Evolutionary conservation across 2,329 filamentous ascomycete genomes (phyloP).

Genomic region (Biscogniauxia sp.): DNA sequence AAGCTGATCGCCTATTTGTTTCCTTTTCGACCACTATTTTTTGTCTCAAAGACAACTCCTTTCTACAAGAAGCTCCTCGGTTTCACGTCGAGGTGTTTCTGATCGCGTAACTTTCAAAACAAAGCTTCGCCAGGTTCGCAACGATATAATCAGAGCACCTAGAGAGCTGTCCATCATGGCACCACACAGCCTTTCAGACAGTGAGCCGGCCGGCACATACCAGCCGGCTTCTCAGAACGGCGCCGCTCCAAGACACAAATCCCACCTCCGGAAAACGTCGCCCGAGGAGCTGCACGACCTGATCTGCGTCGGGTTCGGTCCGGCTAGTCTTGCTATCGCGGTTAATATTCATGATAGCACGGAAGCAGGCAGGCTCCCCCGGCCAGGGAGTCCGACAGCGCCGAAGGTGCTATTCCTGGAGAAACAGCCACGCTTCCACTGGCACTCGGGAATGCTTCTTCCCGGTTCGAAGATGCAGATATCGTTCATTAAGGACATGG

Average conservation of each 20-base stretch:
- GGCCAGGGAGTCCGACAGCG: slow-evolving; percentile 34
- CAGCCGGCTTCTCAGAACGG: slow-evolving; percentile 1
- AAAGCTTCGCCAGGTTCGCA: not conserved
- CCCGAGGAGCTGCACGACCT: slow-evolving; percentile 74
- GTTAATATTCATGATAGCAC: slow-evolving; percentile 84
- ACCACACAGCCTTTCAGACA: slow-evolving; percentile 29
- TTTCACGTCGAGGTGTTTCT: not conserved
- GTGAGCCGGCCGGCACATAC: slow-evolving; percentile 12
- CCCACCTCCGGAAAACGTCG: slow-evolving; percentile 50
- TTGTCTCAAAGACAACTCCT: not conserved
- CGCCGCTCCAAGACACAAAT: slow-evolving; percentile 25
- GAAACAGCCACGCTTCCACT: slow-evolving; percentile 78
- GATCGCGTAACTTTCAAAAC: not conserved
- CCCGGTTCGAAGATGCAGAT: slow-evolving; percentile 97
- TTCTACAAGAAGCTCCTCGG: not conserved
- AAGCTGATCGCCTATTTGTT: not conserved
- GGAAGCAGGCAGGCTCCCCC: slow-evolving; percentile 46
- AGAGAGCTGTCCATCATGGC: slow-evolving; percentile 21
- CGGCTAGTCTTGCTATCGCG: slow-evolving; percentile 84
- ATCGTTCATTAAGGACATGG: slow-evolving; percentile 94
- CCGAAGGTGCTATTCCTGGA: slow-evolving; percentile 86
- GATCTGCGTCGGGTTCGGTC: slow-evolving; percentile 89
- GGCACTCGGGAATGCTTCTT: slow-evolving; percentile 95
- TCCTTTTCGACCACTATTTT: not conserved
- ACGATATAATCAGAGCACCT: not conserved